phyloP scores from a whole-genome alignment of 768 basidiomycete genomes.

The Xerocomus spinulosus region DNA sequence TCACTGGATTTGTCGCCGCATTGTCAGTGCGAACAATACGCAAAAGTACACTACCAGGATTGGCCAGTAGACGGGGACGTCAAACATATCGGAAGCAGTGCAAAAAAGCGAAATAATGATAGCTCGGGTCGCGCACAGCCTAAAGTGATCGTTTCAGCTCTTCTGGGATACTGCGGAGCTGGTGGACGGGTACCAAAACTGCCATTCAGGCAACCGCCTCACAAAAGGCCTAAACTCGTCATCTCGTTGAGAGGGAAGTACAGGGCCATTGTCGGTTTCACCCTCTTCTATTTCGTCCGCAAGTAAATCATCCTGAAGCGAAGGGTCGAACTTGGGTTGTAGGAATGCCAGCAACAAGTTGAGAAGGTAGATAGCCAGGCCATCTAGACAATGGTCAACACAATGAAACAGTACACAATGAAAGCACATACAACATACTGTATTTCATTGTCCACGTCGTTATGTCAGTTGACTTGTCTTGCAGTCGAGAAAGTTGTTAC shows the following conservation, averaged over 20 bases:
- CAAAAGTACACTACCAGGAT: constrained; percentile 97
- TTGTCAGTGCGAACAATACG: constrained; percentile 89
- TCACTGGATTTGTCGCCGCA: constrained; percentile 94
- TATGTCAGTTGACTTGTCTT: constrained; percentile 1
- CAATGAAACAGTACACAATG: not conserved
- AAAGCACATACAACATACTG: constrained; percentile 64
- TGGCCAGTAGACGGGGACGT: constrained; percentile 99
- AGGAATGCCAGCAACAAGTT: constrained; percentile 97
- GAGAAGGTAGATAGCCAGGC: constrained; percentile 90
- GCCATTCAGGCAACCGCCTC: constrained; percentile 91
- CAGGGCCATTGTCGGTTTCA: constrained; percentile 51
- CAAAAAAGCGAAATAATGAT: constrained; percentile 76
- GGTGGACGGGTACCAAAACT: constrained; percentile 69
- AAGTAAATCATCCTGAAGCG: constrained; percentile 85
- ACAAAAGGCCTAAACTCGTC: constrained; percentile 99
- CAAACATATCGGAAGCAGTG: constrained; percentile 81
- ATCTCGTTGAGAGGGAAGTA: constrained; percentile 68
- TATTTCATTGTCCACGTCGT: not conserved
- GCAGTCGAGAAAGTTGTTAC: constrained; percentile 28
- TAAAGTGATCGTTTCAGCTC: constrained; percentile 26
- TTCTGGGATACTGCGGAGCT: not conserved
- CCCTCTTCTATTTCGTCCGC: constrained; percentile 97
- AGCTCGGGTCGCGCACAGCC: constrained; percentile 90
- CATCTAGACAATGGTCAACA: constrained; percentile 46
- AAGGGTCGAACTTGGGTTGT: constrained; percentile 97